Conservation (phyloP, 345 rosid species). For the Conringia planisiliqua region DNA sequence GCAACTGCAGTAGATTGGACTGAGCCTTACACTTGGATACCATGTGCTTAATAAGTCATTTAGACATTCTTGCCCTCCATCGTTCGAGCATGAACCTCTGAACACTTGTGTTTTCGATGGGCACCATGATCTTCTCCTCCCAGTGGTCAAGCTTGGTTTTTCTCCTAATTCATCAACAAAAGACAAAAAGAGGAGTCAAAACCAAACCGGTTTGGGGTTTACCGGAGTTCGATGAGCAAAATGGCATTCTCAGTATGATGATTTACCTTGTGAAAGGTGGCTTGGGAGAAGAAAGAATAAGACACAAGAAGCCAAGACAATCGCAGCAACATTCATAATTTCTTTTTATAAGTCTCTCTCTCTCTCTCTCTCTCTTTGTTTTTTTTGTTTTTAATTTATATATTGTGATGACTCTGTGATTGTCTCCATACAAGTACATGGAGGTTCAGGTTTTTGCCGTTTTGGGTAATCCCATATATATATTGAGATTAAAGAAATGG, state of each 20-base stretch:
- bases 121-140: conserved; percentile 12
- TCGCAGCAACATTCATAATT: conserved; percentile 20
- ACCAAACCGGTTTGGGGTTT: not conserved
- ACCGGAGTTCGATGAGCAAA: not conserved
- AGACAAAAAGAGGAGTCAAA: not conserved
- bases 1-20: conserved; percentile 17
- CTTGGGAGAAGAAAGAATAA: conserved; percentile 15
- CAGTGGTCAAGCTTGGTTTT: not conserved
- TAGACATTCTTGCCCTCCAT: conserved; percentile 29
- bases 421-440: not conserved
- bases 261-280: conserved; percentile 20
- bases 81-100: conserved; percentile 2
- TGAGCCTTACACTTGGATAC: conserved; percentile 24
- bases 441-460: not conserved
- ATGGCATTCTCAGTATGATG: not conserved
- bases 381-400: not conserved
- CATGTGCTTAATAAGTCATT: conserved; percentile 23
- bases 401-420: not conserved
- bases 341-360: not conserved
- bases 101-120: conserved; percentile 18
- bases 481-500: not conserved
- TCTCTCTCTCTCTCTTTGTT: not conserved
- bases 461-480: not conserved
- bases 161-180: conserved; percentile 19
- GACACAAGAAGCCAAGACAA: conserved; percentile 13